Evolutionary conservation across 768 basidiomycete species (phyloP), one percentile per base, ranked within the genome.

Genomic region (Tephrocybe sp.): DNA sequence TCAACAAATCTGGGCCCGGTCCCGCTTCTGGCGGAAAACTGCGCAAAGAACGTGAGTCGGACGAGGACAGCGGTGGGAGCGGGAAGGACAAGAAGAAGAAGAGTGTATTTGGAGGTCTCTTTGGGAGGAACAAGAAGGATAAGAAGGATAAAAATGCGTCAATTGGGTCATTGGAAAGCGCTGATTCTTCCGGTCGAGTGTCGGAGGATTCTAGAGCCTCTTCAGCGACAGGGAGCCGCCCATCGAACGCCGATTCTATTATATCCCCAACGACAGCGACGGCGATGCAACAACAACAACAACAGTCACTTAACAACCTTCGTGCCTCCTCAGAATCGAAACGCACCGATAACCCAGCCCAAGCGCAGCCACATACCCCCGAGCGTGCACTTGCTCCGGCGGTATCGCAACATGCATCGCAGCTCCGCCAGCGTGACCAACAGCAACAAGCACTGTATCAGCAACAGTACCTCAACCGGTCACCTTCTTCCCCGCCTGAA

Each of bases 371-470:
- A 3, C 63, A 69, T 16, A 57, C 62, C 15, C 61, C 62, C 10
- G 59, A 58, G 1, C 56, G 59, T 6, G 60, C 67, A 1, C 56
- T 59, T 6, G 60, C 67, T 15, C 65, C 67, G 4, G 50, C 47
- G 38, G 77, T 88, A 9, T 88, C 86, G 2, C 82, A 81, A 42
- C 73, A 79, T 44, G 78, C 87, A 1, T 84, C 81, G 12, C 82
- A 86, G 41, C 71, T 97, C 31, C 86, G 91, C 52, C 88, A 94
- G 67, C 80, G 83, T 45, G 94, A 97, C 55, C 87, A 91, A 64
- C 87, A 93, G 56, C 88, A 94, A 47, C 91, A 94, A 64, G 83
- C 83, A 9, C 69, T 90, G 24, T 97, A 95, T 65, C 86, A 84
- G 56, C 86, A 84, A 55, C 87, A 91, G 60, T 94, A 95, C 61